Evolutionary conservation across 2,329 filamentous ascomycete genomes (phyloP), one percentile per base, ranked within the genome.

Genomic region (Elsinoe ampelina): DNA sequence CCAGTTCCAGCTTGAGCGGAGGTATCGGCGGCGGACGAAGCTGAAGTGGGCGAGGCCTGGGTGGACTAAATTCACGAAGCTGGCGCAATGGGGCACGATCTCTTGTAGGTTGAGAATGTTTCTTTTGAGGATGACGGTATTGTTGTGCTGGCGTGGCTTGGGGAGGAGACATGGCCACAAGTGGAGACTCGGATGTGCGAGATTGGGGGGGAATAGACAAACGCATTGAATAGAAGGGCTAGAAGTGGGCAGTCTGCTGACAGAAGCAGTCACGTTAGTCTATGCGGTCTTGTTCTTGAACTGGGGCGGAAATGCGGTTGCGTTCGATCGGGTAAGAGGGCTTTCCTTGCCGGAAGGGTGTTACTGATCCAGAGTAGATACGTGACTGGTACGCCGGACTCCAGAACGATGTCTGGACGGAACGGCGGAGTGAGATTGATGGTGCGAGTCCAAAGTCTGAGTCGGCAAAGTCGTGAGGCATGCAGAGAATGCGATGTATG

Each of bases 1-100:
- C 66, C 84, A 91, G 70, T 86, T 91, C 67, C 79, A 83, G 42
- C 84, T 89, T 63, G 87, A 92, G 75, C 83, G 86, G 69, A 84
- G 86, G 67, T 91, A 86, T 72, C 86, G 89, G 72, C 78, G 87
- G 54, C 79, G 87, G 55, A 71, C 86, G 22, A 77, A 78, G 58
- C 70, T 87, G 62, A 80, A 82, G 63, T 80, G 79, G 66, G 76
- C 78, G 39, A 74, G 83, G 19, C 85, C 85, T 7, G 69, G 71
- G 48, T 88, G 84, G 83, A 77, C 80, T 41, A 87, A 84, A 68
- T 76, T 73, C 59, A 74, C 85, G 57, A 82, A 82, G 70, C 72
- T 89, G 60, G 77, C 78, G 51, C 86, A 89, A 70, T 79, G 83
- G 73, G 72, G 70, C 20, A 80, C 75, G 38, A 77, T 84, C 45